Evolutionary conservation across 768 basidiomycete genomes (phyloP).

Genomic region (Rhizopogon vinicolor): DNA sequence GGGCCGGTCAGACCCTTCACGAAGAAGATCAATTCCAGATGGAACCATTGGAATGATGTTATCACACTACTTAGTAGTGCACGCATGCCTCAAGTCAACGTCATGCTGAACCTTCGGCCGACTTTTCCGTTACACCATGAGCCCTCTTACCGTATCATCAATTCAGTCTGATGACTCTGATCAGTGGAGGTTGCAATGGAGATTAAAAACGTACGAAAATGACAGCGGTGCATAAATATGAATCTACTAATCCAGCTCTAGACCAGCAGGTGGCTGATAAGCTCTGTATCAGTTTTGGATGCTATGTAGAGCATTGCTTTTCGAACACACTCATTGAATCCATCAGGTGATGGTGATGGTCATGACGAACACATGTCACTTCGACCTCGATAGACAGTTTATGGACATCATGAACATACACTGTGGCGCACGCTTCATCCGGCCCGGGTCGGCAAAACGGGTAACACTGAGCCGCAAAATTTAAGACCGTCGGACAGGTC

Average conservation of each 20-base stretch:
- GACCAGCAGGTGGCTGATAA: not conserved
- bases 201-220: constrained; percentile 1
- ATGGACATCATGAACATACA: not conserved
- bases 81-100: not conserved
- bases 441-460: not conserved
- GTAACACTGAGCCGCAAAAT: not conserved
- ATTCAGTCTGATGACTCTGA: no score
- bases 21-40: not conserved
- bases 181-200: not conserved
- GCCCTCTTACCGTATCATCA: not conserved
- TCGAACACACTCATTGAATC: not conserved
- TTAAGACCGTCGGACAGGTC: not conserved
- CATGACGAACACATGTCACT: not conserved
- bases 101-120: not conserved
- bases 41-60: not conserved
- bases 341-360: not conserved
- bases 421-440: not conserved
- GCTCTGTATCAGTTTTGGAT: not conserved
- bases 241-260: not conserved
- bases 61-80: not conserved
- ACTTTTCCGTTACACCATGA: not conserved
- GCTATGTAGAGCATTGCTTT: not conserved
- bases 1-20: no score
- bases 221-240: not conserved
- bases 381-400: not conserved